A percentile compares a stretch with the other conserved stretches of the same genome.
Conservation (phyloP, 2,329 filamentous ascomycete genomes). For the Periconia digitata region DNA sequence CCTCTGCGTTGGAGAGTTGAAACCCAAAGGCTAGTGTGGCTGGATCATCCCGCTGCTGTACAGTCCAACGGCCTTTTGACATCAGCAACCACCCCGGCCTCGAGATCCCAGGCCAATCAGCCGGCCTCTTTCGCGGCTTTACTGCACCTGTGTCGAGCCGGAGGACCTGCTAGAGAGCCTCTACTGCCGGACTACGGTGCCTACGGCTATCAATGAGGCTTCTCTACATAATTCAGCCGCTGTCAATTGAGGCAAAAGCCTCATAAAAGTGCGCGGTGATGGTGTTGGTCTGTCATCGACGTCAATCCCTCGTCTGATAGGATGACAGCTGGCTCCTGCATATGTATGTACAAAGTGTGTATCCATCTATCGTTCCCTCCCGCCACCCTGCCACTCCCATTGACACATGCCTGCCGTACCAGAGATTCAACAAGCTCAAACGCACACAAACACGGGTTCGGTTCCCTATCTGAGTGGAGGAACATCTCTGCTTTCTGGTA, state of each 20-base stretch:
- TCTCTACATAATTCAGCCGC: background rate
- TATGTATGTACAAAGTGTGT: no score
- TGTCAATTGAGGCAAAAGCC: background rate
- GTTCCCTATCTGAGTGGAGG: background rate
- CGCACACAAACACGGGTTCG: no score
- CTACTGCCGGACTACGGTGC: background rate
- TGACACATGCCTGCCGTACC: background rate
- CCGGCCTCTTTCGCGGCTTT: background rate
- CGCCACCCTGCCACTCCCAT: background rate
- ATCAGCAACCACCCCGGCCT: conserved; percentile 18
- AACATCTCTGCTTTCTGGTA: no score
- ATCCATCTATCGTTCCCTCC: background rate
- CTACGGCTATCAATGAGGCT: background rate
- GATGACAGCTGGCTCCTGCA: background rate
- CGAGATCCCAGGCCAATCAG: conserved; percentile 6
- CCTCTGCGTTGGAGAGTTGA: conserved; percentile 26
- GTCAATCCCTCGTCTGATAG: background rate
- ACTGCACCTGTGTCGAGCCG: background rate
- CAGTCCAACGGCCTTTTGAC: conserved; percentile 23
- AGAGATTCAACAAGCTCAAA: background rate
- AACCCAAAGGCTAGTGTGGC: conserved; percentile 30
- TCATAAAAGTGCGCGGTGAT: background rate
- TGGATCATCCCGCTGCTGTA: conserved; percentile 25
- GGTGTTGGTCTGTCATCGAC: background rate
- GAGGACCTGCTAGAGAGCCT: background rate